A percentile compares a stretch with the other conserved stretches of the same genome.
These are phyloP conservation scores for Phytophthora pinifolia DNA, from an alignment of 352 stramenopile species.

Conservation along the genomic window DNA sequence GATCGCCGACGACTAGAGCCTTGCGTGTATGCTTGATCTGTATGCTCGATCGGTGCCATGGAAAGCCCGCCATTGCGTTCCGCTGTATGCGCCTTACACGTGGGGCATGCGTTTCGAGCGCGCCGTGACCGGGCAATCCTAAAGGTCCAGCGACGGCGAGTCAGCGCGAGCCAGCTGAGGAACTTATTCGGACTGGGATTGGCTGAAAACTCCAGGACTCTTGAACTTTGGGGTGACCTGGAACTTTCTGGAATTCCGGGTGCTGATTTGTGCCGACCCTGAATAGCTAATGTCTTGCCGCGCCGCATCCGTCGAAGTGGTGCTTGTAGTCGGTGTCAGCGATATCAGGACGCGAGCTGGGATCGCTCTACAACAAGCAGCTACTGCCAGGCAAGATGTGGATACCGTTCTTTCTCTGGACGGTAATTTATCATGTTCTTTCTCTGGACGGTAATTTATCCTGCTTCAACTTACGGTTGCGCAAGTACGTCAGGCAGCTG, in stretches of 20 bases:
- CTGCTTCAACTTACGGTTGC: constrained; percentile 21
- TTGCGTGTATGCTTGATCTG: not conserved
- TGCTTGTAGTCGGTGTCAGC: no score
- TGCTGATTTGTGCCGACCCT: no score
- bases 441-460: constrained; percentile 21
- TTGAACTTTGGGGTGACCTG: constrained; percentile 8
- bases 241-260: constrained; percentile 10
- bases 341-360: no score
- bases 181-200: constrained; percentile 19
- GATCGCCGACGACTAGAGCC: not conserved
- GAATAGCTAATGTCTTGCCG: no score
- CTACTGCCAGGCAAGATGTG: no score
- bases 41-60: no score
- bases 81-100: constrained; percentile 3
- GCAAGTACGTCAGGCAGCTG: constrained; percentile 21
- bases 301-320: no score
- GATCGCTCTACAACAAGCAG: no score
- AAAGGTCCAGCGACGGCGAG: constrained; percentile 18
- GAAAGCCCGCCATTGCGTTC: constrained; percentile 5
- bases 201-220: constrained; percentile 16
- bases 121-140: not conserved
- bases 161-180: constrained; percentile 13
- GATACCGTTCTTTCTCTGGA: constrained; percentile 3
- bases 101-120: constrained; percentile 13
- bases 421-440: constrained; percentile 15